phyloP scores from a whole-genome alignment of 768 basidiomycete species.

The Mycena belliarum region DNA sequence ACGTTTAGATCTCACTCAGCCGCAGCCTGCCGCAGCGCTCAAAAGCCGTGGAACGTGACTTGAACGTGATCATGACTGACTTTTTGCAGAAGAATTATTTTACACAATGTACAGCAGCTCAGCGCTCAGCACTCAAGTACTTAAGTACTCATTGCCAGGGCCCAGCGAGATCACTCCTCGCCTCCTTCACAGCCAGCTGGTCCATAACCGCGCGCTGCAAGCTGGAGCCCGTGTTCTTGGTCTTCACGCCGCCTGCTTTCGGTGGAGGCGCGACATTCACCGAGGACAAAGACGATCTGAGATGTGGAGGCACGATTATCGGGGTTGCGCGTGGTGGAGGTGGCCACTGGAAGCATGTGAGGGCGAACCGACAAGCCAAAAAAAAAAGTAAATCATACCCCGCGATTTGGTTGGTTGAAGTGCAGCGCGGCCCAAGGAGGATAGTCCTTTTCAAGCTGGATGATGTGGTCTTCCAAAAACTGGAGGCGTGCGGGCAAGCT shows the following conservation, averaged over 20 bases:
- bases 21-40: background rate
- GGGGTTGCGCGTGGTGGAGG: slow-evolving; percentile 79
- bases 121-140: background rate
- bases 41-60: no score
- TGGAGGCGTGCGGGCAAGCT: slow-evolving; percentile 65
- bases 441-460: slow-evolving; percentile 77
- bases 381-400: slow-evolving; percentile 44
- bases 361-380: slow-evolving; percentile 17
- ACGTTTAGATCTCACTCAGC: background rate
- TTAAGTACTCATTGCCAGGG: background rate
- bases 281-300: slow-evolving; percentile 32
- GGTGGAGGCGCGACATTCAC: slow-evolving; percentile 20
- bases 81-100: no score
- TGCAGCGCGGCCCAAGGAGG: slow-evolving; percentile 89
- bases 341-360: slow-evolving; percentile 61
- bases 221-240: slow-evolving; percentile 55
- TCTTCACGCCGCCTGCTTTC: slow-evolving; percentile 26
- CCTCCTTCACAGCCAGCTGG: slow-evolving; percentile 71
- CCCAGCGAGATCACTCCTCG: slow-evolving; percentile 50
- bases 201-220: slow-evolving; percentile 77
- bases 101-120: no score
- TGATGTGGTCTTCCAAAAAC: slow-evolving; percentile 75
- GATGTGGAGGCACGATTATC: slow-evolving; percentile 73
- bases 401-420: slow-evolving; percentile 82
- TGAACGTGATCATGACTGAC: no score